Evolutionary conservation across 768 basidiomycete species (phyloP), one percentile per base, ranked within the genome.

Genomic region (Leccinum imitatum): DNA sequence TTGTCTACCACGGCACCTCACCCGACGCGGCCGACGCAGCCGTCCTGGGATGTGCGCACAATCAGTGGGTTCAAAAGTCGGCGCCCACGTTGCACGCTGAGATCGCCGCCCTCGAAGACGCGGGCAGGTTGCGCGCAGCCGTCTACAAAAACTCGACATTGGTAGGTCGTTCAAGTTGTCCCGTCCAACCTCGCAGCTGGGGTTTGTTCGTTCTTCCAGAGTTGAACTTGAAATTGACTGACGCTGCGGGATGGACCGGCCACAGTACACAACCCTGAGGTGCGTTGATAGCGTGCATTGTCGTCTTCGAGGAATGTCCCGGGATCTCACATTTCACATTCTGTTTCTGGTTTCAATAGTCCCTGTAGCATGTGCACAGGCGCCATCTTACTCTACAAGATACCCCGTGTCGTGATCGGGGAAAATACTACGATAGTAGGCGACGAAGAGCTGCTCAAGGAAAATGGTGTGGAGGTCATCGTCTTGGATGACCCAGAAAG

Each of bases 301-400:
- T 46, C 6, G 19, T 46, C 44, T 46, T 19, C n/a, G n/a, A 44
- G 41, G n/a, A n/a, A 44, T 41, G n/a, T 9, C n/a, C 3, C 17
- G 1, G n/a, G 41, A 41, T 6, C 19, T 3, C 0, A 19, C 31
- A 46, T 13, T 19, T 46, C 10, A 46, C 13, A 1, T 27, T 9
- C 15, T n/a, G 9, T 0, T n/a, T 46, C 10, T 46, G 44, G n/a
- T 19, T 46, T 6, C 19, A 13, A 50, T n/a, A 50, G 83, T 46
- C 87, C 87, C 2, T 88, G 87, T 64, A 79, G 74, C 54, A 87
- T 87, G 87, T 87, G 87, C 65, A 78, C 81, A 1, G 87, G 86
- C 6, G 81, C 86, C 1, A 82, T 85, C 21, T 58, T 84, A n/a
- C 75, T 87, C 10, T 88, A 85, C 72, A 81, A 81, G 51, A 87